Percentiles rank a stretch among this genome's conserved stretches.
These are phyloP conservation scores for Taphrina deformans DNA, from an alignment of 1,139 yeast genomes.

Conservation along the genomic window DNA sequence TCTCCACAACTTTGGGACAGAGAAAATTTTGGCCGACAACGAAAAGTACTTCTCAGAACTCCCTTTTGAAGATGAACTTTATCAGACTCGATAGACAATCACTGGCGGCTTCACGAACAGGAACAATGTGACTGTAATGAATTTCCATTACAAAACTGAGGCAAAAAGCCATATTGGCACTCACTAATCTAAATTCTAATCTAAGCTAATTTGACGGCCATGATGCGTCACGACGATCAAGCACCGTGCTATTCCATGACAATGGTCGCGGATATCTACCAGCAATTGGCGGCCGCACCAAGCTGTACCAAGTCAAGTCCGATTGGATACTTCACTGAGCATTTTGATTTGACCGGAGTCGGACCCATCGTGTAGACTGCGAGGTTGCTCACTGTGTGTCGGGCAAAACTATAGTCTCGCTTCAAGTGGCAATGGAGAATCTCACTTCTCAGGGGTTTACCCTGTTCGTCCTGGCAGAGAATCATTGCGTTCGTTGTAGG, in stretches of 20 bases:
- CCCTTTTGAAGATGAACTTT: no score
- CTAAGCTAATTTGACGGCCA: no score
- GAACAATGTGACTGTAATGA: no score
- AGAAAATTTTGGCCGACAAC: no score
- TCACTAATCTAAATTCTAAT: no score
- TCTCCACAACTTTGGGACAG: no score
- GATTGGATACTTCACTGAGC: not conserved
- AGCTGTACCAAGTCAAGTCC: not conserved
- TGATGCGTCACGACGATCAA: no score
- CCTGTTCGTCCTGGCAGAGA: not conserved
- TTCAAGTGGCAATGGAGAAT: not conserved
- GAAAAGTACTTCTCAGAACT: no score
- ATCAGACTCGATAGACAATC: no score
- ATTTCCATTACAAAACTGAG: no score
- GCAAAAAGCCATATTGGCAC: no score
- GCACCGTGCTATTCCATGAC: not conserved
- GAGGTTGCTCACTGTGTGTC: not conserved
- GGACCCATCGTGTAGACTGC: slow-evolving; percentile 1
- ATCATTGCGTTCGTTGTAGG: slow-evolving; percentile 1
- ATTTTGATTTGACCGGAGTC: not conserved
- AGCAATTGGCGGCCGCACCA: not conserved
- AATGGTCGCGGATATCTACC: not conserved
- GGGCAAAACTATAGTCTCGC: not conserved
- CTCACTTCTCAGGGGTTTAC: not conserved
- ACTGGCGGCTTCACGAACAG: no score